A percentile compares a stretch with the other conserved stretches of the same genome.
Evolutionary conservation across 1,284 basidiomycete genomes (phyloP).

Genomic region (Microbotryum violaceum): DNA sequence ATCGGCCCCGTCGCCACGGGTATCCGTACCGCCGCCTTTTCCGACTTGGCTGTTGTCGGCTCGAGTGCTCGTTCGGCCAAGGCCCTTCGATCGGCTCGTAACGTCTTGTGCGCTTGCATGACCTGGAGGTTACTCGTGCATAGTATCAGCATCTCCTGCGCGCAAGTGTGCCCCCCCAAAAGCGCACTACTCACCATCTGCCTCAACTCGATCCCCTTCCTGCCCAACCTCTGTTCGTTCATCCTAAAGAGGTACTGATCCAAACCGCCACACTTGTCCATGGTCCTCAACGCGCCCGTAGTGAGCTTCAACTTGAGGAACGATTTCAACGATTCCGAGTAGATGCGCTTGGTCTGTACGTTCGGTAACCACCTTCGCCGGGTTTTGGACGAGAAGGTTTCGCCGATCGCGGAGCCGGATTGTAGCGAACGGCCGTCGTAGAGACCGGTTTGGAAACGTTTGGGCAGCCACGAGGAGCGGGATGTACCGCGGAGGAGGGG

Average conservation of each 20-base stretch:
- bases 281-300: constrained; percentile 63
- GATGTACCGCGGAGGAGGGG: constrained; percentile 25
- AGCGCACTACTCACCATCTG: constrained; percentile 44
- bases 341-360: constrained; percentile 62
- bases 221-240: constrained; percentile 56
- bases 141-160: too few species aligned
- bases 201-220: constrained; percentile 65
- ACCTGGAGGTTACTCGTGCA: constrained; percentile 7
- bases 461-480: constrained; percentile 20
- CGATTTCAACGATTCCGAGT: constrained; percentile 56
- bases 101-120: constrained; percentile 20
- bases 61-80: too few species aligned
- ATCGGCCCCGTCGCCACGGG: too few species aligned
- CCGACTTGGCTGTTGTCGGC: too few species aligned
- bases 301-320: constrained; percentile 60
- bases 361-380: constrained; percentile 83
- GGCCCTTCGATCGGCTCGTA: too few species aligned
- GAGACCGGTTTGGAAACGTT: constrained; percentile 42
- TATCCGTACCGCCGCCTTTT: too few species aligned
- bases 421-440: constrained; percentile 71
- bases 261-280: constrained; percentile 74
- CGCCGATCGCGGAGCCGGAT: constrained; percentile 83
- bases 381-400: constrained; percentile 78
- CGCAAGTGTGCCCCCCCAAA: too few species aligned
- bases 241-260: constrained; percentile 68